Evolutionary conservation across 768 basidiomycete species (phyloP).

Genomic region (Boletus eberwhitei): DNA sequence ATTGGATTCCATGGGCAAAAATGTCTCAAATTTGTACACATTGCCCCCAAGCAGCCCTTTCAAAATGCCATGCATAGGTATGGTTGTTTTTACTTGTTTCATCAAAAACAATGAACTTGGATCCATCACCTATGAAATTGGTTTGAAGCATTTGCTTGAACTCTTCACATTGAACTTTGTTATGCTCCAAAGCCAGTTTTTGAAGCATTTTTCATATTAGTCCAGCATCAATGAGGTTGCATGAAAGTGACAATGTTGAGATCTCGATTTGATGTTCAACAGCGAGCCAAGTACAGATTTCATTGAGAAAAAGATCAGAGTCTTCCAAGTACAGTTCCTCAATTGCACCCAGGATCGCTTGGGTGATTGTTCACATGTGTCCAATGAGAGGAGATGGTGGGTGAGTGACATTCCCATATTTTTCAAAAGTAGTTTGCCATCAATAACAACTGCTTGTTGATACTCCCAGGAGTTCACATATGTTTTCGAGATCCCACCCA

Average conservation of each 20-base stretch:
- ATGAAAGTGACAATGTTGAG: constrained; percentile 9
- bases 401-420: constrained; percentile 13
- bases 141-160: too few species aligned
- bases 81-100: too few species aligned
- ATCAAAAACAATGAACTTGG: too few species aligned
- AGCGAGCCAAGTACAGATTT: constrained; percentile 3
- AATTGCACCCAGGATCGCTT: constrained; percentile 18
- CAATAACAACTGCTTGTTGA: too few species aligned
- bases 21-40: too few species aligned
- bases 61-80: too few species aligned
- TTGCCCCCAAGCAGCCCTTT: too few species aligned
- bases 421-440: constrained; percentile 12
- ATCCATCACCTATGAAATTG: too few species aligned
- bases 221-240: constrained; percentile 11
- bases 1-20: too few species aligned
- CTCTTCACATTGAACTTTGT: too few species aligned
- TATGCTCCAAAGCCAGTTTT: constrained; percentile 2
- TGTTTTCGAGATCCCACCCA: not conserved
- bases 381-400: constrained; percentile 23
- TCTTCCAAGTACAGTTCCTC: constrained; percentile 13
- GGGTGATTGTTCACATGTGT: constrained; percentile 14
- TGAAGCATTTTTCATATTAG: not conserved
- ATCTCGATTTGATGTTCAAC: constrained; percentile 24
- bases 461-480: not conserved
- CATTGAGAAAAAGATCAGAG: not conserved